Base-by-base conservation (phyloP, 1,284 basidiomycete species). In the Austroboletus niveus region DNA sequence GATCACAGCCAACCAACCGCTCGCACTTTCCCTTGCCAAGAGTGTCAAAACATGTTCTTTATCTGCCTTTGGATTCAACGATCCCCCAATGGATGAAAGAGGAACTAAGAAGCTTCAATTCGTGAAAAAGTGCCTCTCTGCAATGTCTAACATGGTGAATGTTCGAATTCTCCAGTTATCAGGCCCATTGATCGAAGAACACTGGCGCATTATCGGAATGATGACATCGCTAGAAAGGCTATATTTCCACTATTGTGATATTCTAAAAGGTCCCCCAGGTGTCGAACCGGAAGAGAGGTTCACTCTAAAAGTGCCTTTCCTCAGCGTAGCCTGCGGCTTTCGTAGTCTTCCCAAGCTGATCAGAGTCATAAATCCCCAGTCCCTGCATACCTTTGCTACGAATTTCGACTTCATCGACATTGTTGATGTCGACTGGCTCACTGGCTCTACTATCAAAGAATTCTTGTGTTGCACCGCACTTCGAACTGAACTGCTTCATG, bases 1-100 rank as follows among this genome's bases (percentile, higher is more conserved):
- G 12, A 52, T 65, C 3, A 40, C 17, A 17, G 17, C 17, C 17
- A 17, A 17, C 17, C 17, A 17, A 17, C 17, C 17, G 17, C 17
- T 17, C 6, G 54, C 59, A 4, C 59, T 60, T 11, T 36, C 58
- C 6, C 47, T 65, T 5, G 58, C 60, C 5, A 34, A 53, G 40
- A 32, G n/a, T 3, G 27, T 29, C 5, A 29, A 29, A 29, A 8
- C 27, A 29, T 29, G 27, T 29, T 29, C 27, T 29, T 29, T 29
- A 4, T 29, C 27, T 29, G 4, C 27, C 8, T 4, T 29, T 29
- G 4, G 27, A 3, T 5, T 29, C 3, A 29, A 29, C 5, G 27
- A 29, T 29, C 27, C 27, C 27, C 27, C 27, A 4, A 29, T 5
- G 27, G 8, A 29, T 29, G 27, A 29, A 8, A 29, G 4, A 8